Base-by-base conservation (phyloP, 2,329 filamentous ascomycete species). In the Polychaeton citri region DNA sequence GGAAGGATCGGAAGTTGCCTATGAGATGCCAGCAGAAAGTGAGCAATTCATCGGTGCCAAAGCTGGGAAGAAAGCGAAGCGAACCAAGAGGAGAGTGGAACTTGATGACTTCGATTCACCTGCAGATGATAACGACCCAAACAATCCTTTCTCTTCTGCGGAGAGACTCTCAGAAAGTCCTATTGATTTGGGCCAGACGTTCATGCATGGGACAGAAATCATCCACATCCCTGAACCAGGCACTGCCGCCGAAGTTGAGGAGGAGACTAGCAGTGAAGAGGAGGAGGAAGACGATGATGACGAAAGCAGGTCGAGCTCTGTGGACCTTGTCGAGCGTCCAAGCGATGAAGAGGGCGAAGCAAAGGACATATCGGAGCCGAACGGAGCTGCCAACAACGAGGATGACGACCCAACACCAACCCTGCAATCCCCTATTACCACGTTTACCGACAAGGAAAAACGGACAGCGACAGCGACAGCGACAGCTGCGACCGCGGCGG, bases 41-140 rank as follows among this genome's bases (percentile, higher is more conserved):
- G 12, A 17, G 5, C 30, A 16, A 17, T 28, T 28, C 12, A 12
- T 17, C 55, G 28, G 63, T 55, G 36, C 60, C 52, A 28, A 71
- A 74, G 26, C 49, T 64, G 2, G 30, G 12, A 73, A 69, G 49
- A 71, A 75, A 55, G 64, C 69, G 30, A 73, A 67, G 38, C 68
- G 69, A 44, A 69, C 76, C 1, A 76, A 74, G 43, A 62, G 72
- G 12, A 72, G 78, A 17, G 66, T 78, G 42, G 76, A 78, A 37
- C 64, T 85, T 9, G 81, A 85, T 49, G 79, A 81, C 43, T 79
- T 81, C 32, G 79, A 81, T 35, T 71, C 71, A 4, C 66, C 63
- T 16, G 54, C 63, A 26, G 67, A 61, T 30, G 61, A 63, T 32
- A 60, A 59, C 19, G 40, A 43, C 2, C 38, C 46, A 12, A 15